These are phyloP conservation scores for Coemansia sp. DNA, from an alignment of 192 early-diverging fungal species.

Conservation along the genomic window DNA sequence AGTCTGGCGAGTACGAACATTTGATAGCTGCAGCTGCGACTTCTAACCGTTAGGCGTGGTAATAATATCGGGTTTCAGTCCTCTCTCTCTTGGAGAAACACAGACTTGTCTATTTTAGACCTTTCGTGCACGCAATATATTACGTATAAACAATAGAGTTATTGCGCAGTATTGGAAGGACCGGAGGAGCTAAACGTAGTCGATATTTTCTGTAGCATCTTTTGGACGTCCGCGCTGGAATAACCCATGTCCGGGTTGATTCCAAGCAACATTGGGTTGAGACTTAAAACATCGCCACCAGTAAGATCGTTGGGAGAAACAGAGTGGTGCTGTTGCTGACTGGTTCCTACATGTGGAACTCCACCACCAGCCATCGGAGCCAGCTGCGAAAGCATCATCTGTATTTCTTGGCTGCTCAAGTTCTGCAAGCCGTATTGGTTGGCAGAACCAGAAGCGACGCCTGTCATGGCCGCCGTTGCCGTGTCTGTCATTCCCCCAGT, in stretches of 20 bases:
- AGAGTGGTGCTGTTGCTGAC: background rate
- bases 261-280: background rate
- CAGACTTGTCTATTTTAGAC: background rate
- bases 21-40: constrained; percentile 2
- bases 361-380: background rate
- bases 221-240: background rate
- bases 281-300: background rate
- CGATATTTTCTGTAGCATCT: background rate
- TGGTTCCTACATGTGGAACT: background rate
- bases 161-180: background rate
- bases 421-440: background rate
- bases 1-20: constrained; percentile 71
- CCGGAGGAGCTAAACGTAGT: background rate
- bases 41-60: background rate
- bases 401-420: background rate
- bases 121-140: background rate
- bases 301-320: background rate
- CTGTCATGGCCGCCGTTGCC: background rate
- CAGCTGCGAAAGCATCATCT: constrained; percentile 1
- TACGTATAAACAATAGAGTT: background rate
- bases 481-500: background rate
- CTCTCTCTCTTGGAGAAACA: no score
- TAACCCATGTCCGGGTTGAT: constrained; percentile 2
- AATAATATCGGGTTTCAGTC: background rate
- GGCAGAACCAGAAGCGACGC: background rate